Evolutionary conservation across 495 filamentous ascomycete genomes (phyloP).

Genomic region (Lasiosphaeria ovina): DNA sequence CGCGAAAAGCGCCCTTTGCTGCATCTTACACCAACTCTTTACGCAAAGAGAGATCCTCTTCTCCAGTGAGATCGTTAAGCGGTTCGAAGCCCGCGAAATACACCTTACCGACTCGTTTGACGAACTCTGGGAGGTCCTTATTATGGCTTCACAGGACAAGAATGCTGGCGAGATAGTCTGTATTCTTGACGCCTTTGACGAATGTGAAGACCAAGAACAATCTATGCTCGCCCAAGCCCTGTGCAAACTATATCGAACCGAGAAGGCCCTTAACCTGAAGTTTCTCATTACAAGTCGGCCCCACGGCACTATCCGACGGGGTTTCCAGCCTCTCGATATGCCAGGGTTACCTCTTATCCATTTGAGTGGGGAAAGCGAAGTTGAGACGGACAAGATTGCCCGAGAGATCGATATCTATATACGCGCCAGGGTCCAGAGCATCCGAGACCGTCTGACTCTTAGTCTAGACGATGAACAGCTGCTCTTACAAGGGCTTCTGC

Average conservation of each 20-base stretch:
- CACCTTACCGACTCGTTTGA: not conserved
- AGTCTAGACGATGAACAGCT: not conserved
- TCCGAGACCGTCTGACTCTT: not conserved
- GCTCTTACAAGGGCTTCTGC: no score
- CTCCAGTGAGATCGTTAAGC: no score
- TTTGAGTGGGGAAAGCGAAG: no score
- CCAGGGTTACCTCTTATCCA: no score
- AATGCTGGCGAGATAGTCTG: not conserved
- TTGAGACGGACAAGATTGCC: no score
- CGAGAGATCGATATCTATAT: no score
- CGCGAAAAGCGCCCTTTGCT: not conserved
- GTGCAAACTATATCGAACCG: not conserved
- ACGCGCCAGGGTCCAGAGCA: not conserved
- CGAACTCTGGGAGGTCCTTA: not conserved
- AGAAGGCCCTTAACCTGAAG: not conserved
- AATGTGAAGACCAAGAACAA: not conserved
- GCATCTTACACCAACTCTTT: constrained; percentile 5
- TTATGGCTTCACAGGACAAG: not conserved
- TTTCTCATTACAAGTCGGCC: not conserved
- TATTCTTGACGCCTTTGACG: not conserved
- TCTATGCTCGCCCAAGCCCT: not conserved
- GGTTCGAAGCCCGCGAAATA: not conserved
- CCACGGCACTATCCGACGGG: no score
- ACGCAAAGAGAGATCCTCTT: not conserved
- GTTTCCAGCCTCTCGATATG: no score